A percentile compares a stretch with the other conserved stretches of the same genome.
Evolutionary conservation across 2,329 filamentous ascomycete genomes (phyloP).

Genomic region (Sarocladium kiliense): DNA sequence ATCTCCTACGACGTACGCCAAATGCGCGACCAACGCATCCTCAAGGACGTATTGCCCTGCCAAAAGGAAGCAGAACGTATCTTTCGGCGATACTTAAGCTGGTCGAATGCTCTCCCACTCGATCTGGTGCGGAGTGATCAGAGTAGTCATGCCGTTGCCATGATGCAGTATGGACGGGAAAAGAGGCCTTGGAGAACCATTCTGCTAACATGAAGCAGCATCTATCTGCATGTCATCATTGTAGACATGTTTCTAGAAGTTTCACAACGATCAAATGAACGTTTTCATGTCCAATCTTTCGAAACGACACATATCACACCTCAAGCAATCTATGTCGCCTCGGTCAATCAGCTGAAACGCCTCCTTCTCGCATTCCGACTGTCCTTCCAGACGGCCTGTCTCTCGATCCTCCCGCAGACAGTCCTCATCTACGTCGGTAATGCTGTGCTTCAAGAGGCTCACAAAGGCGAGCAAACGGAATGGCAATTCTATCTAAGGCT

Average conservation of each 20-base stretch:
- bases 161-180: slow-evolving; percentile 4
- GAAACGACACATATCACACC: not conserved
- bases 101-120: not conserved
- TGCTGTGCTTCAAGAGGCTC: not conserved
- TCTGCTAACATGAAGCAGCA: not conserved
- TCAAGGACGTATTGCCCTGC: not conserved
- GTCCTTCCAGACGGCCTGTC: not conserved
- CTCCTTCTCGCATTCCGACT: not conserved
- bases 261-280: not conserved
- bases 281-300: not conserved
- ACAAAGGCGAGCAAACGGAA: not conserved
- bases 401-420: not conserved
- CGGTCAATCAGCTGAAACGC: not conserved
- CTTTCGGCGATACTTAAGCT: not conserved
- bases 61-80: not conserved
- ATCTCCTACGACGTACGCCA: not conserved
- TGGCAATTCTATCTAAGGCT: not conserved
- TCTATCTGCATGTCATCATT: not conserved
- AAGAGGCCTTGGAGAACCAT: too few relatives aligned
- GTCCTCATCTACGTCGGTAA: not conserved
- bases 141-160: not conserved
- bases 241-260: not conserved
- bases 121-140: not conserved
- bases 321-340: not conserved
- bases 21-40: not conserved